phyloP scores from a whole-genome alignment of 2,329 filamentous ascomycete genomes.

The Aspergillus flavus region DNA sequence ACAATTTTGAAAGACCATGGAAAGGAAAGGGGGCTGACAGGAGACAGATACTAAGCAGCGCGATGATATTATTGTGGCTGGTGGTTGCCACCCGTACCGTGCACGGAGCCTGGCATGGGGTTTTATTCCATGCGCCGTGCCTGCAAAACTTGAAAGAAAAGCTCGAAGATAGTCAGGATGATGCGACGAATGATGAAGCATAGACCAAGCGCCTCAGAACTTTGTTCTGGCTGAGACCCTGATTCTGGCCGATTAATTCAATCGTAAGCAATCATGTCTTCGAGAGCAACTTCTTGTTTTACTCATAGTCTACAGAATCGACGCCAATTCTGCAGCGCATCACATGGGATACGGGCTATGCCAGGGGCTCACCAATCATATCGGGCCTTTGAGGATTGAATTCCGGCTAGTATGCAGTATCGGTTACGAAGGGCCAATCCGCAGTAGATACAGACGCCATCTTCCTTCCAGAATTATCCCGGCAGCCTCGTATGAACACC shows the following conservation, averaged over 20 bases:
- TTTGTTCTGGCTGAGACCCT: background rate
- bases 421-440: background rate
- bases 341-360: background rate
- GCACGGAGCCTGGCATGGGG: constrained; percentile 47
- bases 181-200: background rate
- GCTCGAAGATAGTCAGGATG: constrained; percentile 14
- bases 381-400: background rate
- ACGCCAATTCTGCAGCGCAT: background rate
- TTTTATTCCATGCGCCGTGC: constrained; percentile 55
- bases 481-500: background rate
- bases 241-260: background rate
- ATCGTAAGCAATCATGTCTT: background rate
- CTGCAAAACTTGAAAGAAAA: constrained; percentile 39
- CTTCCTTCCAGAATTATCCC: background rate
- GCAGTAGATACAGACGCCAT: background rate
- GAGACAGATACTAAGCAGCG: constrained; percentile 46
- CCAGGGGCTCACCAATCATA: constrained; percentile 2
- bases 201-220: background rate
- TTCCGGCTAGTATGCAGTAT: background rate
- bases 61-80: constrained; percentile 55
- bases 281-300: background rate
- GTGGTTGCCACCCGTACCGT: constrained; percentile 51
- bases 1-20: background rate
- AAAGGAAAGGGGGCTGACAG: background rate
- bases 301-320: background rate